These are phyloP conservation scores for Auricularia sp. DNA, from an alignment of 768 basidiomycete genomes.

Conservation along the genomic window DNA sequence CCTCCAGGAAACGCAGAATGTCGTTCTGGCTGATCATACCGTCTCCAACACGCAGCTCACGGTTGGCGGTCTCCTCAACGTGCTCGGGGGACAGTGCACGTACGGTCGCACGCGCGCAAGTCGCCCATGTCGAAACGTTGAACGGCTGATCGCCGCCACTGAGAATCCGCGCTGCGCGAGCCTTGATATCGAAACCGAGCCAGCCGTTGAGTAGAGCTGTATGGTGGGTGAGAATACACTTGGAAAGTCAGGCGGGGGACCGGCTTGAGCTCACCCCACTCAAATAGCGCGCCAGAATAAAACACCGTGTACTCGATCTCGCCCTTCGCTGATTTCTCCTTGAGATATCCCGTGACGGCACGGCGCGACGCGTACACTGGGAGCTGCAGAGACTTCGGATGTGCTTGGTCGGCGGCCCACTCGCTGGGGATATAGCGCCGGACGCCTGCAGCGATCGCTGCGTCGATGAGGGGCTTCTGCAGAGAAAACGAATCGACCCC, in stretches of 20 bases:
- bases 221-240: no score
- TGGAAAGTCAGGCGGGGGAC: no score
- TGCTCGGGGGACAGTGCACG: neutral
- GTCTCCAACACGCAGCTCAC: neutral
- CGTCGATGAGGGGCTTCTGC: neutral
- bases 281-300: neutral
- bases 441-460: neutral
- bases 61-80: neutral
- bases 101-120: neutral
- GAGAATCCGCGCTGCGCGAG: neutral
- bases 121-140: neutral
- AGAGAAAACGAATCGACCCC: neutral
- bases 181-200: neutral
- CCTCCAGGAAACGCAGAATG: neutral
- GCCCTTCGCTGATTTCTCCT: neutral
- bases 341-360: neutral
- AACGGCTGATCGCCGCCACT: neutral
- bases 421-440: neutral
- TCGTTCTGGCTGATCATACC: neutral
- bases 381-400: neutral
- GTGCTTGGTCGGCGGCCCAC: neutral
- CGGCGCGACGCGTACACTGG: neutral
- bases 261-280: neutral
- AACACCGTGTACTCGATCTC: neutral
- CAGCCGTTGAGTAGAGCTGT: neutral